Conservation (phyloP, 306 rosid genomes). For the Citrullus mucosospermus region DNA sequence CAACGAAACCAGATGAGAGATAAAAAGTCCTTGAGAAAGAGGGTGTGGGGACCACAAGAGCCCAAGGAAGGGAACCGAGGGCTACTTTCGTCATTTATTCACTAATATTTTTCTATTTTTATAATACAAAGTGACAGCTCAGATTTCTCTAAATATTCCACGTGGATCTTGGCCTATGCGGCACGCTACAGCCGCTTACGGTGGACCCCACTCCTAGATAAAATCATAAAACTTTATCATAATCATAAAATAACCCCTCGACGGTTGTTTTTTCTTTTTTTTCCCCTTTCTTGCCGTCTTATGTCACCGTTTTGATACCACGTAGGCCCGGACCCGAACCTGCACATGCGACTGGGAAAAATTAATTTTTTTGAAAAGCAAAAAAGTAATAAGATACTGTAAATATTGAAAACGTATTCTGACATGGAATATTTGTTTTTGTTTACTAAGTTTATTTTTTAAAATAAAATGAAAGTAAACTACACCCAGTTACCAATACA, state of each 20-base stretch:
- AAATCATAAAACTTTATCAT: background rate
- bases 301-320: background rate
- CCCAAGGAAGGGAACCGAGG: background rate
- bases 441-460: background rate
- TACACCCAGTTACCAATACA: background rate
- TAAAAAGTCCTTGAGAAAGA: background rate
- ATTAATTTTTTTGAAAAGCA: background rate
- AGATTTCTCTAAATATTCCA: slow-evolving; percentile 23
- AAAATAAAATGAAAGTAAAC: background rate
- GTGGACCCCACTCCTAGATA: slow-evolving; percentile 39
- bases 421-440: slow-evolving; percentile 1
- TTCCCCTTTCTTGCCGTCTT: background rate
- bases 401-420: background rate
- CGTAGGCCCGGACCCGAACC: slow-evolving; percentile 20
- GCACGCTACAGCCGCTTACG: slow-evolving; percentile 66
- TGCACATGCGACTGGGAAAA: background rate
- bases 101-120: background rate
- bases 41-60: slow-evolving; percentile 20
- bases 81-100: slow-evolving; percentile 1
- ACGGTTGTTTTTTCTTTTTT: background rate
- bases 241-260: background rate
- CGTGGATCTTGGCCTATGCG: slow-evolving; percentile 63
- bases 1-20: background rate
- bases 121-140: slow-evolving; percentile 24
- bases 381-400: background rate